These are phyloP conservation scores for Schoenoplectus tabernaemontani DNA, from an alignment of 202 grass and related monocot genomes.

Conservation along the genomic window DNA sequence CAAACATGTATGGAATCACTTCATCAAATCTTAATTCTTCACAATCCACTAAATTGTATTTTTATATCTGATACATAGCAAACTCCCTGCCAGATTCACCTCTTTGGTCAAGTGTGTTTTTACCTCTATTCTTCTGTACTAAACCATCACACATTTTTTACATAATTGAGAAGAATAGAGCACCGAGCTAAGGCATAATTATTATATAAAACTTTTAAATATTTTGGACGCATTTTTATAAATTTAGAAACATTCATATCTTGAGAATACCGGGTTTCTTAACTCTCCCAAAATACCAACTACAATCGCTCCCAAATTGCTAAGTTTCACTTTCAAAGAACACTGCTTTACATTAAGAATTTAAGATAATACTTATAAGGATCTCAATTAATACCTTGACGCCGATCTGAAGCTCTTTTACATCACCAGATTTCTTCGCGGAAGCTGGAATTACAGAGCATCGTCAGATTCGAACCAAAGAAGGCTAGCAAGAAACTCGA, in stretches of 20 bases:
- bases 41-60: neutral
- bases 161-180: no score
- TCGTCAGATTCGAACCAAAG: neutral
- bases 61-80: neutral
- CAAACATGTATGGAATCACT: neutral
- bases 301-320: neutral
- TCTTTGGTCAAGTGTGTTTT: neutral
- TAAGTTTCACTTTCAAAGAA: neutral
- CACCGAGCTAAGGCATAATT: no score
- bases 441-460: slow-evolving; percentile 35
- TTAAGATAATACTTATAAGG: neutral
- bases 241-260: no score
- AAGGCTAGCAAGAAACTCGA: neutral
- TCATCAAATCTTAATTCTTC: neutral
- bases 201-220: no score
- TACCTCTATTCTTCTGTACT: neutral
- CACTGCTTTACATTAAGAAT: neutral
- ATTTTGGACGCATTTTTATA: no score
- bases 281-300: neutral
- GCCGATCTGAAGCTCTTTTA: slow-evolving; percentile 89
- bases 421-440: slow-evolving; percentile 76
- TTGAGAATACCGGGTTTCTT: no score
- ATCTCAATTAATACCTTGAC: slow-evolving; percentile 50
- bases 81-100: neutral
- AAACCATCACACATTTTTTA: neutral